A percentile compares a stretch with the other conserved stretches of the same genome.
Conservation (phyloP, 495 filamentous ascomycete genomes). For the Penicillium simplicissimum region DNA sequence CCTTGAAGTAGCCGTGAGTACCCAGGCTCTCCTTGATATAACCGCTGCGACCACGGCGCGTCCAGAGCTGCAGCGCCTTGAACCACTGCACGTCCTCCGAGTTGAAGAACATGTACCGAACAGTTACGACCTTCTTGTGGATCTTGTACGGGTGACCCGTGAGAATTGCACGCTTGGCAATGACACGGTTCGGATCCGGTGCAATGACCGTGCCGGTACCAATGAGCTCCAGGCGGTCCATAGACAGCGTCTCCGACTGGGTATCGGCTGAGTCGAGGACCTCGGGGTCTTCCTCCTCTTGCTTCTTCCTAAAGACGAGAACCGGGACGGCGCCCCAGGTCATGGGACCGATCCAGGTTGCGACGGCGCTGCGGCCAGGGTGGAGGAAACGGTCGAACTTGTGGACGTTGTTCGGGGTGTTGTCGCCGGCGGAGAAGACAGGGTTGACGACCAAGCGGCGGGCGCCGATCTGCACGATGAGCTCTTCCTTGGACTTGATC, state of each 20-base stretch:
- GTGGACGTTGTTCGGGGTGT: constrained; percentile 91
- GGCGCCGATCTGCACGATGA: constrained; percentile 86
- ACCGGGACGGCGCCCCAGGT: constrained; percentile 90
- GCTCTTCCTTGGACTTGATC: constrained; percentile 83
- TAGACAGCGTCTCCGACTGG: constrained; percentile 25
- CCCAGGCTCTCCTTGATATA: constrained; percentile 92
- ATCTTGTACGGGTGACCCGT: constrained; percentile 98
- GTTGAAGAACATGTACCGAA: constrained; percentile 99
- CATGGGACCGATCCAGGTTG: constrained; percentile 84
- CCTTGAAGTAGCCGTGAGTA: constrained; percentile 99
- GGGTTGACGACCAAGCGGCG: constrained; percentile 85
- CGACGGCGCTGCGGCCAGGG: constrained; percentile 86
- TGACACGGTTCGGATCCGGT: constrained; percentile 74
- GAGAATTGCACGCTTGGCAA: constrained; percentile 91
- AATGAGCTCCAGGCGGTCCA: constrained; percentile 63
- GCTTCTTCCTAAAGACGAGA: constrained; percentile 74
- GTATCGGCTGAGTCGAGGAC: constrained; percentile 41
- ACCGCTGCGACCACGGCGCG: constrained; percentile 80
- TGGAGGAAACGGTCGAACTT: constrained; percentile 94
- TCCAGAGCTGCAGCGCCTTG: constrained; percentile 94
- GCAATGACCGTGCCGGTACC: constrained; percentile 83
- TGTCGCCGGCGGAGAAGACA: constrained; percentile 79
- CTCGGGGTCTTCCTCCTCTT: constrained; percentile 39
- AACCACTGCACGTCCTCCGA: constrained; percentile 93
- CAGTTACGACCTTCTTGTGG: constrained; percentile 92